phyloP scores from a whole-genome alignment of 768 basidiomycete species.

The Tylopilus sp. region DNA sequence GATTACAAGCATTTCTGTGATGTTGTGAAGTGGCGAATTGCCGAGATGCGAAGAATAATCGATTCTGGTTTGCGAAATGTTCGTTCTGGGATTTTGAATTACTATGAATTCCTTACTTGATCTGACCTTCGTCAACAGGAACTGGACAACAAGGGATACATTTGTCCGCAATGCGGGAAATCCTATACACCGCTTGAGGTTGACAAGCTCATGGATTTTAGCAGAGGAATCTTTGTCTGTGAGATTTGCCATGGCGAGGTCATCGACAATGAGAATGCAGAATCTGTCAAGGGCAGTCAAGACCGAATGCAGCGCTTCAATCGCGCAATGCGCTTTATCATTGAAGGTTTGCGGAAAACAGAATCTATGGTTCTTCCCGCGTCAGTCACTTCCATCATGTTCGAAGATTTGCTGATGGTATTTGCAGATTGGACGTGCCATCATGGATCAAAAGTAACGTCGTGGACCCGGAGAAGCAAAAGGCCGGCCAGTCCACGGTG shows the following conservation, averaged over 20 bases:
- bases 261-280: constrained; percentile 87
- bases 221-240: constrained; percentile 67
- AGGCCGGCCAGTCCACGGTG: constrained; percentile 47
- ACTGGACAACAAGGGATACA: constrained; percentile 95
- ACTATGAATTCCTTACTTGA: background rate
- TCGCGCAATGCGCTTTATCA: constrained; percentile 81
- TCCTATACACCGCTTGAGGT: constrained; percentile 85
- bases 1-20: constrained; percentile 95
- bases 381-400: constrained; percentile 41
- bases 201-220: constrained; percentile 75
- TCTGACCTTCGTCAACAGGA: constrained; percentile 49
- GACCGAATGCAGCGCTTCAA: constrained; percentile 97
- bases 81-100: constrained; percentile 22
- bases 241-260: constrained; percentile 87
- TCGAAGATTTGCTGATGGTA: background rate
- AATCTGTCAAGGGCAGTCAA: constrained; percentile 79
- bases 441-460: constrained; percentile 78
- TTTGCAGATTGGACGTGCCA: constrained; percentile 71
- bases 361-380: constrained; percentile 84
- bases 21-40: constrained; percentile 96
- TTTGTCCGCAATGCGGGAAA: constrained; percentile 85
- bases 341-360: constrained; percentile 84
- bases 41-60: constrained; percentile 82
- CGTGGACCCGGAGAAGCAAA: constrained; percentile 59
- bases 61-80: constrained; percentile 90